Evolutionary conservation across 495 filamentous ascomycete species (phyloP).

Genomic region (Achaetomiella virescens): DNA sequence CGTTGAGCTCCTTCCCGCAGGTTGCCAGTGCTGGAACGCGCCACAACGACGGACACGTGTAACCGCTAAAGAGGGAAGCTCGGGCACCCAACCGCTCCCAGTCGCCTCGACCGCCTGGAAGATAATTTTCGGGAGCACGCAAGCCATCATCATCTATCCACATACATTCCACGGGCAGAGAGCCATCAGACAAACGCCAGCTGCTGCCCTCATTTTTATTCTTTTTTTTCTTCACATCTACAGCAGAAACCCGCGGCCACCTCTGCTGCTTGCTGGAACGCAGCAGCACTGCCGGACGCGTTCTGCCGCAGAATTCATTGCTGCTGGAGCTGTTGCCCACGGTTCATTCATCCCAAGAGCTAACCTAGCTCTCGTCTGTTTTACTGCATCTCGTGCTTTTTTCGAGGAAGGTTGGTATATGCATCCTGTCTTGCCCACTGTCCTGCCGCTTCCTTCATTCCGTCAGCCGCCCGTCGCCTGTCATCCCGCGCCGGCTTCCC

Average conservation of each 20-base stretch:
- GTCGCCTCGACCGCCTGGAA: constrained; percentile 5
- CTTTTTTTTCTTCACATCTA: not conserved
- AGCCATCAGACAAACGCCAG: not conserved
- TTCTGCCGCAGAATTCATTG: not conserved
- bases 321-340: not conserved
- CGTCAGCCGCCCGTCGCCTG: too few relatives aligned
- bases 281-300: not conserved
- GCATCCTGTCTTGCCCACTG: not conserved
- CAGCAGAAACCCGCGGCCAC: not conserved
- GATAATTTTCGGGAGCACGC: constrained; percentile 4
- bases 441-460: not conserved
- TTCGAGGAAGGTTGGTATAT: not conserved
- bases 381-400: not conserved
- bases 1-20: not conserved
- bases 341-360: too few relatives aligned
- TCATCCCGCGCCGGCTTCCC: too few relatives aligned
- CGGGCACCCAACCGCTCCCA: constrained; percentile 6
- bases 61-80: constrained; percentile 5
- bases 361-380: not conserved
- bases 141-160: not conserved
- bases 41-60: constrained; percentile 15
- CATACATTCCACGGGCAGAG: not conserved
- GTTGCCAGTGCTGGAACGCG: constrained; percentile 1
- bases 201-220: not conserved
- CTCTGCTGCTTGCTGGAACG: constrained; percentile 6